Base-by-base conservation (phyloP, 2,329 filamentous ascomycete genomes). In the Lachnellula cervina region DNA sequence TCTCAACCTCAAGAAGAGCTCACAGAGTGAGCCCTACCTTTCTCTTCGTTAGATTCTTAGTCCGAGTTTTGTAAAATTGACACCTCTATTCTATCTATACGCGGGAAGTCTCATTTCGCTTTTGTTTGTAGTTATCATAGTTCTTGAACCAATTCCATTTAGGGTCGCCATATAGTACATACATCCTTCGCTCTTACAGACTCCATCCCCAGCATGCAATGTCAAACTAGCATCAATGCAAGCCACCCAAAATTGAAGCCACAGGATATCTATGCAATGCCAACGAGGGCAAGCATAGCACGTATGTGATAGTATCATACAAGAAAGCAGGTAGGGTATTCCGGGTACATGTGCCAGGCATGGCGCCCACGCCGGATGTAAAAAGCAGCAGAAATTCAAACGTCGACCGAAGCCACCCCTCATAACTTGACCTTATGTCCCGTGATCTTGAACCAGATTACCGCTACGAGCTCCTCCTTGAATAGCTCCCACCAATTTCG, bases 401-500 rank as follows among this genome's bases (percentile, higher is more conserved):
- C 23, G 28, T 32, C 8, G 28, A 32, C 42, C 40, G 25, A 19
- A 49, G 21, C n/a, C 32, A 28, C 17, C 17, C 38, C 17, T 68
- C 49, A 69, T 44, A 69, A 49, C 54, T 47, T 66, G 50, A 70
- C 59, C 57, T 67, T 69, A 59, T 81, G 74, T 32, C 83, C 83
- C 0, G 82, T 86, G 46, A 87, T 66, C 72, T 86, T 85, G 69
- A 76, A 82, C 81, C 82, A 86, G 56, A 82, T 70, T 46, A 79
- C 74, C 32, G 82, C 81, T 16, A 87, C 66, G 17, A 86, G 68
- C 60, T 87, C 83, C 69, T 87, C 83, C 76, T 87, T 87, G 73
- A 87, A 87, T 25, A 75, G 76, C 75, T 95, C 88, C 90, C 90
- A 97, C 54, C 75, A 79, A 50, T 83, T 89, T 51, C 90, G 83